Percentiles rank a stretch among this genome's conserved stretches.
These are phyloP conservation scores for Dactylorhiza incarnata DNA, from an alignment of 106 monocot genomes.

Conservation along the genomic window DNA sequence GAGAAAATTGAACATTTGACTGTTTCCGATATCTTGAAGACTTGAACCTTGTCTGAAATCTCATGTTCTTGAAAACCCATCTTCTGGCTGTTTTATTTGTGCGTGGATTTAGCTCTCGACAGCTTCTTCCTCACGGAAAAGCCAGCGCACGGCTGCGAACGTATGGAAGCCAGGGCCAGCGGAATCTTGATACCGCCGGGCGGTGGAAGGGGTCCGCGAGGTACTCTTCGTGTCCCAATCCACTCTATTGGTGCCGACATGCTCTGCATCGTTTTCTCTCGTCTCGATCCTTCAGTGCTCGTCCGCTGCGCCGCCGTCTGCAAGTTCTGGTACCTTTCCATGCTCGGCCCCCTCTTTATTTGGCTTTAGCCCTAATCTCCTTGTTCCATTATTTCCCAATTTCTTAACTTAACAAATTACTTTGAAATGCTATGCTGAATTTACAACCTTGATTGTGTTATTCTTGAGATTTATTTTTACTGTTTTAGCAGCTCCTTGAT, in stretches of 20 bases:
- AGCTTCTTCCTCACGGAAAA: not conserved
- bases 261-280: constrained; percentile 56
- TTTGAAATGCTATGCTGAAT: not conserved
- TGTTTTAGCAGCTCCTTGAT: no score
- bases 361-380: not conserved
- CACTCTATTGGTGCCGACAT: constrained; percentile 45
- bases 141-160: not conserved
- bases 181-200: not conserved
- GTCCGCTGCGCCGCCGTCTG: constrained; percentile 78
- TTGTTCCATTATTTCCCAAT: not conserved
- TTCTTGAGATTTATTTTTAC: no score
- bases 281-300: constrained; percentile 59
- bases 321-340: constrained; percentile 43
- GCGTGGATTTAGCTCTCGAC: no score
- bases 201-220: not conserved
- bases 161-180: constrained; percentile 14
- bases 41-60: no score
- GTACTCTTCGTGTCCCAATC: constrained; percentile 11
- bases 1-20: no score
- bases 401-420: not conserved
- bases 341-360: not conserved
- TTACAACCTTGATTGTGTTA: not conserved
- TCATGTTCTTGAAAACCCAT: no score
- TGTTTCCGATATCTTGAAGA: no score
- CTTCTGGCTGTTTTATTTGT: no score